Evolutionary conservation across 768 basidiomycete genomes (phyloP).

Genomic region (Suillus bovinus): DNA sequence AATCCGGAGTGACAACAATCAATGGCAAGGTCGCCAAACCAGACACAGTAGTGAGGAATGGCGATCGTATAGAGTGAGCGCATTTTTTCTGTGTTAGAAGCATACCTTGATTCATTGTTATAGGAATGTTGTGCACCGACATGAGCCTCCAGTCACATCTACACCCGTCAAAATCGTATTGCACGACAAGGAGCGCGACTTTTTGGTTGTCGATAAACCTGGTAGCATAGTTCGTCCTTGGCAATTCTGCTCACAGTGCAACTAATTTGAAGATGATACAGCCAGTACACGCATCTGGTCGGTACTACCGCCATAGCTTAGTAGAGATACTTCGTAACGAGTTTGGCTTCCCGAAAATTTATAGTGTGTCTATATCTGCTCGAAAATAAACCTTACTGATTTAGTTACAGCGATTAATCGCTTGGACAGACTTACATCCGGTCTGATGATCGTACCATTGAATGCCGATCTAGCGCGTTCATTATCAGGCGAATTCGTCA

Average conservation of each 20-base stretch:
- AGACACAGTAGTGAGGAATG: slow-evolving; percentile 77
- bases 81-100: slow-evolving; percentile 5
- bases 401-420: slow-evolving; percentile 78
- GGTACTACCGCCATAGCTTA: slow-evolving; percentile 88
- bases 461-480: slow-evolving; percentile 64
- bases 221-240: slow-evolving; percentile 83
- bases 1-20: slow-evolving; percentile 92
- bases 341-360: slow-evolving; percentile 77
- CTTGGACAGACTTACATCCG: slow-evolving; percentile 91
- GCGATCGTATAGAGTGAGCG: slow-evolving; percentile 87
- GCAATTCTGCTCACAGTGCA: not conserved
- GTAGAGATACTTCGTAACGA: slow-evolving; percentile 85
- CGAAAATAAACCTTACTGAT: not conserved
- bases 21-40: slow-evolving; percentile 87
- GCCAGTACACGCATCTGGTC: slow-evolving; percentile 92
- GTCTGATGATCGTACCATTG: slow-evolving; percentile 91
- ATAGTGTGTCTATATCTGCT: slow-evolving; percentile 57
- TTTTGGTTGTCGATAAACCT: slow-evolving; percentile 95
- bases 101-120: not conserved
- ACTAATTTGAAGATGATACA: slow-evolving; percentile 29
- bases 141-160: slow-evolving; percentile 93
- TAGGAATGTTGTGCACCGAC: slow-evolving; percentile 93
- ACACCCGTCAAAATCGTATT: slow-evolving; percentile 78
- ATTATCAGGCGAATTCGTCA: slow-evolving; percentile 80
- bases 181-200: slow-evolving; percentile 75